Evolutionary conservation across 1,139 yeast genomes (phyloP), one percentile per base, ranked within the genome.

Genomic region (Lodderomyces orthopsilosis): DNA sequence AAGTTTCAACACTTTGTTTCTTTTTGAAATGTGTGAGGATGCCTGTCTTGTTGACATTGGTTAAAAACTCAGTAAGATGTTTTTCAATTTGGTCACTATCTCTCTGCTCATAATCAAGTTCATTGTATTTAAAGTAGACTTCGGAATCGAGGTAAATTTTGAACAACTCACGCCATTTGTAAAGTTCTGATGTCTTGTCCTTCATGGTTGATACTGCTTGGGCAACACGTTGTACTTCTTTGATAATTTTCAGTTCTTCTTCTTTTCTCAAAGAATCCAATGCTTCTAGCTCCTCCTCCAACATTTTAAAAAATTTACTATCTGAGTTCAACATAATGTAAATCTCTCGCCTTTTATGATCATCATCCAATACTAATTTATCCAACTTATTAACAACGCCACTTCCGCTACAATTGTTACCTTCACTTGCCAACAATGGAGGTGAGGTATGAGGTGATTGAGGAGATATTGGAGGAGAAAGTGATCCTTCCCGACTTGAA

Each of bases 91-190:
- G 71, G 6, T 58, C 68, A 8, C 62, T 55, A 35, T 59, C 61
- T 39, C 68, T 58, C 44, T 70, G 77, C 27, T 79, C 74, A 3
- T 74, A 65, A 27, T 66, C 58, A 3, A 57, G 46, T 50, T 81
- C 85, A 51, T 77, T 70, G 33, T 79, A 76, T 43, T 77, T 76
- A 60, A 81, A 79, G 49, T 81, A 84, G 19, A 85, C 77, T 51
- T 84, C 86, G 23, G 80, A 74, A 52, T 84, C 90, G 41, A 84
- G 69, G 53, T 83, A 85, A 19, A 77, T 63, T 51, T 74, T 77
- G 62, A 85, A 84, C 10, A 85, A 67, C 54, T 82, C 81, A 48
- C 91, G 66, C 93, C 93, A 85, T n/a, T 70, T 69, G 54, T 81
- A 82, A 61, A 84, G 65, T 53, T 84, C 91, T 0, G 77, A 66